phyloP scores from a whole-genome alignment of 441 rosid species.

The Manihot esculenta region DNA sequence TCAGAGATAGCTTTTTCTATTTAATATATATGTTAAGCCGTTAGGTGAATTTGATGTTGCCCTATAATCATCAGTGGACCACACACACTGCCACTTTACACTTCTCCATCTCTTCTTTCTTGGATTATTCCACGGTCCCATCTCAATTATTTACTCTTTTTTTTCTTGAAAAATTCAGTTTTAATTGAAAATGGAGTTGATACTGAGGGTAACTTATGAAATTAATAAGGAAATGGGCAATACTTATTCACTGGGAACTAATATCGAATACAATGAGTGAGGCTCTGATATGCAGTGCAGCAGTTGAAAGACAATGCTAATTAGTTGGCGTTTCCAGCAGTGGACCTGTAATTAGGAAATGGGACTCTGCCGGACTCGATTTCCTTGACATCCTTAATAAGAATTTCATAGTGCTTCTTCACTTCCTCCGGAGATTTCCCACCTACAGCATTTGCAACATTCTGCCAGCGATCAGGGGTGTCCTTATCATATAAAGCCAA shows the following conservation, averaged over 20 bases:
- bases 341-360: slow-evolving; percentile 58
- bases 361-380: slow-evolving; percentile 83
- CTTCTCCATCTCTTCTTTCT: slow-evolving; percentile 25
- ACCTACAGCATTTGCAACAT: slow-evolving; percentile 68
- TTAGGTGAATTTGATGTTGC: slow-evolving; percentile 29
- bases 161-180: too few relatives aligned
- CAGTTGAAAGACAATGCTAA: not conserved
- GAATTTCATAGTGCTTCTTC: slow-evolving; percentile 70
- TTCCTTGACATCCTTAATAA: slow-evolving; percentile 59
- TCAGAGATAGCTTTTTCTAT: slow-evolving; percentile 18
- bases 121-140: slow-evolving; percentile 36
- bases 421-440: slow-evolving; percentile 80
- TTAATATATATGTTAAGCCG: slow-evolving; percentile 20
- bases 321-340: slow-evolving; percentile 29
- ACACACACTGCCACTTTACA: slow-evolving; percentile 21
- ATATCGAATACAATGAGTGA: too few relatives aligned
- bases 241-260: too few relatives aligned
- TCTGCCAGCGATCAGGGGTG: slow-evolving; percentile 67
- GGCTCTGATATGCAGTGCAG: too few relatives aligned
- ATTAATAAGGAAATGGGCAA: too few relatives aligned
- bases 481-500: slow-evolving; percentile 59
- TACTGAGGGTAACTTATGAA: too few relatives aligned
- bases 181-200: too few relatives aligned
- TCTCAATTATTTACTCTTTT: slow-evolving; percentile 11
- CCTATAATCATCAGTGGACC: slow-evolving; percentile 38